phyloP scores from a whole-genome alignment of 148 eudicot genomes.

The Polygonum maritimum region DNA sequence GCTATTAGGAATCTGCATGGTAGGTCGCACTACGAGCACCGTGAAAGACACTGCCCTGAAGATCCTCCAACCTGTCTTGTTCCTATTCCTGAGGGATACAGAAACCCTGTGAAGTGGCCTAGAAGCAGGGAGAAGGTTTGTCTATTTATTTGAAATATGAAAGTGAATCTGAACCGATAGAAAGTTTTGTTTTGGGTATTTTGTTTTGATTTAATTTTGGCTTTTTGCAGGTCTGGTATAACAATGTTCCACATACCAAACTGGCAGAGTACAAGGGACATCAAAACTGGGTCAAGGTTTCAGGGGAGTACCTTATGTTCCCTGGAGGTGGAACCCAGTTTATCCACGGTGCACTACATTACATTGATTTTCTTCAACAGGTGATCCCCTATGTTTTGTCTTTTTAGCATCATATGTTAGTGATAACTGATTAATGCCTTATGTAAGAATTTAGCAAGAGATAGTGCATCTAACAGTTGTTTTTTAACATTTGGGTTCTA shows the following conservation, averaged over 20 bases:
- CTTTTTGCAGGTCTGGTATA: conserved; percentile 52
- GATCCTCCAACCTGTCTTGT: conserved; percentile 63
- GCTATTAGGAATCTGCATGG: conserved; percentile 41
- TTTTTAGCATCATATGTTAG: not conserved
- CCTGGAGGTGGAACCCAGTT: conserved; percentile 77
- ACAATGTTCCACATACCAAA: conserved; percentile 52
- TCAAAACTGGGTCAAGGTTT: conserved; percentile 63
- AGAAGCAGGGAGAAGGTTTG: conserved; percentile 65
- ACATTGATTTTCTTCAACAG: conserved; percentile 52
- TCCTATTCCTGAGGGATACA: conserved; percentile 56
- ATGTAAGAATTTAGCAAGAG: not conserved
- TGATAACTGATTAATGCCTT: not conserved
- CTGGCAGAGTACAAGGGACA: conserved; percentile 50
- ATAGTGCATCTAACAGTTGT: not conserved
- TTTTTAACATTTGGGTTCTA: conserved; percentile 3
- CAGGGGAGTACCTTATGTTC: conserved; percentile 47
- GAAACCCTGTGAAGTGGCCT: conserved; percentile 52
- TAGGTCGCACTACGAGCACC: conserved; percentile 52
- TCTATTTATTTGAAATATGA: conserved; percentile 3
- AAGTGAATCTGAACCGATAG: not conserved
- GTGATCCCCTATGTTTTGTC: conserved; percentile 17
- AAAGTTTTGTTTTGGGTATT: not conserved
- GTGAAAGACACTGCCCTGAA: conserved; percentile 71
- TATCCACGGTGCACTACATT: conserved; percentile 51
- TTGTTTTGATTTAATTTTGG: conserved; percentile 9